Conservation (phyloP, 495 filamentous ascomycete species). For the Aspergillus kassunensis region DNA sequence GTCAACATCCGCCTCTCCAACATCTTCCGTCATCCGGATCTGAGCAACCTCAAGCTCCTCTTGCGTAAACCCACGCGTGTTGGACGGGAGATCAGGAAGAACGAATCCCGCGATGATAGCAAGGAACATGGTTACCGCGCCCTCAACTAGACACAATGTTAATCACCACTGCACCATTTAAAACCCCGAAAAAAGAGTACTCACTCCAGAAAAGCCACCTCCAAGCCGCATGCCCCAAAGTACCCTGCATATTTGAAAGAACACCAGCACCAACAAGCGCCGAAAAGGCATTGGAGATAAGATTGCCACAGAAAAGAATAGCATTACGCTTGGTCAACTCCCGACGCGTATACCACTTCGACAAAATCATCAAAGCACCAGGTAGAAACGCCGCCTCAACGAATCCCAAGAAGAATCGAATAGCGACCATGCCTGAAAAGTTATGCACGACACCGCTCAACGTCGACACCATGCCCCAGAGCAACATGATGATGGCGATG, state of each 20-base stretch:
- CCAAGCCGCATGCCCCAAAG: conserved; percentile 48
- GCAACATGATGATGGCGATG: conserved; percentile 59
- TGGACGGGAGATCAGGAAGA: conserved; percentile 71
- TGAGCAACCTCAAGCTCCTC: conserved; percentile 63
- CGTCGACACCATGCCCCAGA: conserved; percentile 72
- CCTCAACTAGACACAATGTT: conserved; percentile 19
- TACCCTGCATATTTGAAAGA: conserved; percentile 38
- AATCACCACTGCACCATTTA: no score
- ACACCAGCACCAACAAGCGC: conserved; percentile 52
- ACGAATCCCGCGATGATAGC: conserved; percentile 49
- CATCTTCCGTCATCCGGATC: conserved; percentile 71
- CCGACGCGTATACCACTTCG: conserved; percentile 45
- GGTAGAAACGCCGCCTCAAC: conserved; percentile 41
- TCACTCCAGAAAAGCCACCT: conserved; percentile 61
- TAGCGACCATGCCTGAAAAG: conserved; percentile 58
- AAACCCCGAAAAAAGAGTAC: not conserved
- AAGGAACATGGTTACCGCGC: conserved; percentile 29
- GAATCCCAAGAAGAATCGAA: conserved; percentile 70
- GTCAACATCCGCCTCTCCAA: conserved; percentile 67
- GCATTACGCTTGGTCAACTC: conserved; percentile 43
- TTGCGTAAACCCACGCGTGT: conserved; percentile 64
- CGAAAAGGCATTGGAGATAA: conserved; percentile 61
- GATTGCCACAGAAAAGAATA: conserved; percentile 42
- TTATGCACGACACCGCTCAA: conserved; percentile 55
- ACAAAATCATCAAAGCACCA: conserved; percentile 38